These are phyloP conservation scores for Kockiozyma suomiensis DNA, from an alignment of 805 yeast species.

Conservation along the genomic window DNA sequence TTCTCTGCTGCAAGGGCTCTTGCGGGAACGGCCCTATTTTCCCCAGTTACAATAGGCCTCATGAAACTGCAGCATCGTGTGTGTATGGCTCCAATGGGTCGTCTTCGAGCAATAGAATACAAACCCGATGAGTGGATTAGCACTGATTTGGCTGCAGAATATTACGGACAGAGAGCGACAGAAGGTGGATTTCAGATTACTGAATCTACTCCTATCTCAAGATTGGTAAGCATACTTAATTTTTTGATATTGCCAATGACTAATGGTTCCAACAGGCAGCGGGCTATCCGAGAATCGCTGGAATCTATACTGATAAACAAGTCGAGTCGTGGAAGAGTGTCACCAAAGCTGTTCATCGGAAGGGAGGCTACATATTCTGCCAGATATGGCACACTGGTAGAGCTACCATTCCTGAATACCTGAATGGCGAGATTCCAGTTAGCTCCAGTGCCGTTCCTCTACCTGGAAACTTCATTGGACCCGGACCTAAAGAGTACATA, in stretches of 20 bases:
- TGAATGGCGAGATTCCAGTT: background rate
- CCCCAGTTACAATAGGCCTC: too few species aligned
- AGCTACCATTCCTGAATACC: constrained; percentile 37
- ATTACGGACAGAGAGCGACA: background rate
- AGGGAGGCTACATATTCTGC: too few species aligned
- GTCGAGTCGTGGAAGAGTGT: constrained; percentile 75
- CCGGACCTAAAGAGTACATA: constrained; percentile 38
- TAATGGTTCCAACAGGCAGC: background rate
- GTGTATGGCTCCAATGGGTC: too few species aligned
- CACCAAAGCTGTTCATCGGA: constrained; percentile 50
- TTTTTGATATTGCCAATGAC: background rate
- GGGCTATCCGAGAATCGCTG: constrained; percentile 36
- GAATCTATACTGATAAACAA: constrained; percentile 72
- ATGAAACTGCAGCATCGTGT: too few species aligned
- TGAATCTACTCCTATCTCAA: background rate
- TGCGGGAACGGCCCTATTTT: too few species aligned
- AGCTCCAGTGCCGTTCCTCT: background rate
- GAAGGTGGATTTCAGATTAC: background rate
- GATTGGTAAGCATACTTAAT: background rate
- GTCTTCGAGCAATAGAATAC: too few species aligned
- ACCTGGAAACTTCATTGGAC: constrained; percentile 41
- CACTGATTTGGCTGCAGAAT: too few species aligned
- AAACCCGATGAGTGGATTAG: too few species aligned
- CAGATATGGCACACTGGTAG: constrained; percentile 57
- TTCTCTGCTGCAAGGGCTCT: too few species aligned